Evolutionary conservation across 2,329 filamentous ascomycete species (phyloP).

Genomic region (Zalaria obscura): DNA sequence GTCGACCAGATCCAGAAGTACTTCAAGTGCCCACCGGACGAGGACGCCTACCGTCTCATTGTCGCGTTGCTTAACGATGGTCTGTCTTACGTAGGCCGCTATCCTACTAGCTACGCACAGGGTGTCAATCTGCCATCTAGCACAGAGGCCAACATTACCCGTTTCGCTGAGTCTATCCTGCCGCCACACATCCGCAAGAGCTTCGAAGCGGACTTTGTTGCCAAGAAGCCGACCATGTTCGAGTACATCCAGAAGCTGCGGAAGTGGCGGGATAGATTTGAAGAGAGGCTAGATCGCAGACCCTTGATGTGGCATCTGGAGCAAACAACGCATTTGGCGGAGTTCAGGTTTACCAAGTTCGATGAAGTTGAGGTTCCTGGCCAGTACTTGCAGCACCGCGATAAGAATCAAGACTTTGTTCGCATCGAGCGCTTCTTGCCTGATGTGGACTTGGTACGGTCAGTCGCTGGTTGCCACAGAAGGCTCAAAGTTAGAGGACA

Average conservation of each 20-base stretch:
- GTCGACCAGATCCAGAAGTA: conserved; percentile 97
- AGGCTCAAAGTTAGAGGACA: conserved; percentile 92
- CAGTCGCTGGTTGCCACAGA: conserved; percentile 80
- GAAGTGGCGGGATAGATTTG: conserved; percentile 93
- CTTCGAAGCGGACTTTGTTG: conserved; percentile 95
- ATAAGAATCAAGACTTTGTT: conserved; percentile 98
- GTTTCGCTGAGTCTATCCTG: conserved; percentile 91
- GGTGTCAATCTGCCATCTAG: conserved; percentile 81
- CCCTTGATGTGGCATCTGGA: conserved; percentile 63
- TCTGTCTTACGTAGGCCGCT: conserved; percentile 78
- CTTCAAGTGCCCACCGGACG: conserved; percentile 96
- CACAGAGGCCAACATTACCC: conserved; percentile 90
- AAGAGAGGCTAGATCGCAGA: conserved; percentile 87
- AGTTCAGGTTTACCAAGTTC: conserved; percentile 95
- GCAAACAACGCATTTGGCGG: conserved; percentile 76
- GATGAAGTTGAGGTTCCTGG: conserved; percentile 97
- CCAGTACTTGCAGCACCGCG: conserved; percentile 91
- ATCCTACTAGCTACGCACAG: conserved; percentile 72
- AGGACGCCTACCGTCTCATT: conserved; percentile 93
- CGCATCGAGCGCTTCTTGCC: conserved; percentile 94
- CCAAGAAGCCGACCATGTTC: conserved; percentile 90
- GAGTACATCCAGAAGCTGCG: conserved; percentile 97
- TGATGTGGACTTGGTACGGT: conserved; percentile 82
- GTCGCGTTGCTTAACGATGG: conserved; percentile 96
- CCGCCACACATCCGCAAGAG: conserved; percentile 89